Evolutionary conservation across 2,329 filamentous ascomycete genomes (phyloP).

Genomic region (Coleophoma crateriformis): DNA sequence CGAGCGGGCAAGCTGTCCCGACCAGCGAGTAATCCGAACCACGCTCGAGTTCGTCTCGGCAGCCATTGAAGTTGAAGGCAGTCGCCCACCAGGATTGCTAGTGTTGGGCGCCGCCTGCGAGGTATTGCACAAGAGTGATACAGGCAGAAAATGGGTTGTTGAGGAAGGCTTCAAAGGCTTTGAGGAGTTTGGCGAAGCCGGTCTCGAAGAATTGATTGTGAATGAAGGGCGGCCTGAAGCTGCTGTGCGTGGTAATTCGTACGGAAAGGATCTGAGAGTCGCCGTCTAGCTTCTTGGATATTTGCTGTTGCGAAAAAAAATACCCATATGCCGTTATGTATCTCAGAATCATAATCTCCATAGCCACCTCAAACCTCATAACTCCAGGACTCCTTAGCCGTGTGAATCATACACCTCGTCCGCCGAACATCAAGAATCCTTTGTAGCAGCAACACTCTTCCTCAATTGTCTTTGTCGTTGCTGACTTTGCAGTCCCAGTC

Average conservation of each 20-base stretch:
- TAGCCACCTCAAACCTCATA: background rate
- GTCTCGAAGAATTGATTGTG: conserved; percentile 9
- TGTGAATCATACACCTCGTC: too few species aligned
- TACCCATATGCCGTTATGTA: background rate
- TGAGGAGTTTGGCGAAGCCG: conserved; percentile 34
- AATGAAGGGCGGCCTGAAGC: too few species aligned
- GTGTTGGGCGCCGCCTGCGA: conserved; percentile 83
- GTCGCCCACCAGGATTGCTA: conserved; percentile 79
- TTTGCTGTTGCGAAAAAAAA: too few species aligned
- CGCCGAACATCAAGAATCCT: background rate
- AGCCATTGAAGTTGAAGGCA: conserved; percentile 85
- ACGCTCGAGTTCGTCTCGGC: conserved; percentile 73
- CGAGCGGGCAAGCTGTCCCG: conserved; percentile 87
- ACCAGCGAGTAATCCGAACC: conserved; percentile 88
- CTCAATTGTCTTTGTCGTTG: conserved; percentile 65
- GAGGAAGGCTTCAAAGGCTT: conserved; percentile 82
- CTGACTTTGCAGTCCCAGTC: conserved; percentile 60
- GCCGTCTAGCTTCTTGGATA: too few species aligned
- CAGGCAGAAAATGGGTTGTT: conserved; percentile 67
- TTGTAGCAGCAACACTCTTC: conserved; percentile 60
- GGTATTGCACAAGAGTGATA: conserved; percentile 57
- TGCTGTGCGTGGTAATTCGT: background rate
- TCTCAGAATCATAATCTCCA: background rate
- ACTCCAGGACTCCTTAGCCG: background rate
- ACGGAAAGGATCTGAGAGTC: conserved; percentile 10